Percentiles rank a stretch among this genome's conserved stretches.
phyloP scores from a whole-genome alignment of 2,329 filamentous ascomycete genomes.

The Trichothecium roseum region DNA sequence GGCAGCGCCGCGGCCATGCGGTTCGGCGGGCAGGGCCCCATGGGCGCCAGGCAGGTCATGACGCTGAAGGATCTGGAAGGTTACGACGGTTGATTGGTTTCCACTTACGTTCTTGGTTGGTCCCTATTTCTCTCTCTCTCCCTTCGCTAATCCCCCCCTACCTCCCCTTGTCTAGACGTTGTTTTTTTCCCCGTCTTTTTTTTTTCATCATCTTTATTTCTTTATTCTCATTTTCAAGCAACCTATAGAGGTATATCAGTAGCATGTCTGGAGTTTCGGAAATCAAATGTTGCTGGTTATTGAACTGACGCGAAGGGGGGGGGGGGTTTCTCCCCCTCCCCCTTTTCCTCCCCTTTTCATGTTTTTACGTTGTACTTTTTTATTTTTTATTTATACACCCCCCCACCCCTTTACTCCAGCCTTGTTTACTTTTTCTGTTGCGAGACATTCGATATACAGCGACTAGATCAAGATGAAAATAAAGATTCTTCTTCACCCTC shows the following conservation, averaged over 20 bases:
- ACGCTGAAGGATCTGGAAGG: constrained; percentile 19
- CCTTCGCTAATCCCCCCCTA: not conserved
- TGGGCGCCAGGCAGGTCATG: constrained; percentile 20
- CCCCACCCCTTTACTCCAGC: too few relatives aligned
- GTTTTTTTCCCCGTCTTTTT: constrained; percentile 1
- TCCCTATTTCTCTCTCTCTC: not conserved
- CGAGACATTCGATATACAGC: too few relatives aligned
- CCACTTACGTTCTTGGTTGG: not conserved
- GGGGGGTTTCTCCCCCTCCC: too few relatives aligned
- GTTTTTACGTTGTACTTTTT: too few relatives aligned
- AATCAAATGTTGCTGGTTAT: too few relatives aligned
- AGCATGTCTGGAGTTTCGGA: too few relatives aligned
- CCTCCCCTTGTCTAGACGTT: not conserved
- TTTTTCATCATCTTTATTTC: not conserved
- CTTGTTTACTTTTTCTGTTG: too few relatives aligned
- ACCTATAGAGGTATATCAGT: not conserved
- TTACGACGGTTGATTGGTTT: constrained; percentile 11
- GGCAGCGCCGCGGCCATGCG: constrained; percentile 13
- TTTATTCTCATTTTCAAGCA: not conserved
- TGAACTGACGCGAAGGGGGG: too few relatives aligned
- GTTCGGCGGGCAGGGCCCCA: constrained; percentile 14
- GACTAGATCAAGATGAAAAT: too few relatives aligned
- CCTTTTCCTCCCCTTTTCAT: too few relatives aligned
- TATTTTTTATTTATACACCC: too few relatives aligned
- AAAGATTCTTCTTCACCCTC: too few relatives aligned